phyloP scores from a whole-genome alignment of 2,329 filamentous ascomycete genomes.

The Sporothrix schenckii region DNA sequence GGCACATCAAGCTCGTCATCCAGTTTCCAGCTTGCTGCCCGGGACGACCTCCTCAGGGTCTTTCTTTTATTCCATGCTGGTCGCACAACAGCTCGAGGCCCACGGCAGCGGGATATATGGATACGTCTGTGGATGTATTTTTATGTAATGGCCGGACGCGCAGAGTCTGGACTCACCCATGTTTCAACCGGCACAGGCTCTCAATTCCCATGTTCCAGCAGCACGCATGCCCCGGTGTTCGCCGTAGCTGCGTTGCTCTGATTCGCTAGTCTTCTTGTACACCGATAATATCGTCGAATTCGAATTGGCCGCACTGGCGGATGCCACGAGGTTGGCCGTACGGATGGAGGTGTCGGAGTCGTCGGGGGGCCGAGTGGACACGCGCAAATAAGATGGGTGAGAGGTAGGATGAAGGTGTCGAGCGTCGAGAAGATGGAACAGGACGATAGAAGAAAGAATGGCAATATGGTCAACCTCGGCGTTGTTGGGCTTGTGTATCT shows the following conservation, averaged over 20 bases:
- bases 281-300: neutral
- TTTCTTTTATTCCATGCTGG: conserved; percentile 1
- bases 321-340: neutral
- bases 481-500: conserved; percentile 17
- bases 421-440: neutral
- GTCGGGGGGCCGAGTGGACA: neutral
- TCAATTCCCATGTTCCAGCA: conserved; percentile 33
- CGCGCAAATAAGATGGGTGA: neutral
- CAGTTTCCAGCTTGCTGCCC: conserved; percentile 6
- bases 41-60: neutral
- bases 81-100: conserved; percentile 33
- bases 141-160: conserved; percentile 17
- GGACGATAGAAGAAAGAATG: neutral
- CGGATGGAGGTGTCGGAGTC: neutral
- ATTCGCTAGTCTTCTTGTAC: neutral
- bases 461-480: neutral
- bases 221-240: conserved; percentile 20
- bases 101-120: conserved; percentile 31
- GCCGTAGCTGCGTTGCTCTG: conserved; percentile 21
- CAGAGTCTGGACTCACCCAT: conserved; percentile 33
- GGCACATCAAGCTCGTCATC: neutral
- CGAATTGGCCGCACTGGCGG: neutral
- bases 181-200: conserved; percentile 31
- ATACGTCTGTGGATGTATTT: neutral
- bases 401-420: neutral